phyloP scores from a whole-genome alignment of 768 basidiomycete species.

The Chalciporus sphaerocephalus region DNA sequence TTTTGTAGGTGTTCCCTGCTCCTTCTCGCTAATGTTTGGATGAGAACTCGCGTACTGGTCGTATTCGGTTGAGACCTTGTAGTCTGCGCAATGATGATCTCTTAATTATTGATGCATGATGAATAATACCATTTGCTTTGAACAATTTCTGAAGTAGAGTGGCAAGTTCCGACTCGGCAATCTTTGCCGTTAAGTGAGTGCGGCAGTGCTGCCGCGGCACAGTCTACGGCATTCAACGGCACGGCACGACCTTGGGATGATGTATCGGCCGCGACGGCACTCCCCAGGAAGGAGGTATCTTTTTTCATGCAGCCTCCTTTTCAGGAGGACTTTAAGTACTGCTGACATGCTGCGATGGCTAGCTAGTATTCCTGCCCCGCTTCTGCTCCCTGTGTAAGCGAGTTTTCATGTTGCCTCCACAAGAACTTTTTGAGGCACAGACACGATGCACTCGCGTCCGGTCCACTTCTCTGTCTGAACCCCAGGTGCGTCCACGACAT shows the following conservation, averaged over 20 bases:
- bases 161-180: too few relatives aligned
- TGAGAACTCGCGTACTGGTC: not conserved
- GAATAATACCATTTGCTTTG: too few relatives aligned
- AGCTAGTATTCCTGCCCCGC: not conserved
- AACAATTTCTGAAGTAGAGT: too few relatives aligned
- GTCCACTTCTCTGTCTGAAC: not conserved
- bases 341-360: slow-evolving; percentile 2
- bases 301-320: slow-evolving; percentile 1
- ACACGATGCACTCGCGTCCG: not conserved
- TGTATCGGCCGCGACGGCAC: too few relatives aligned
- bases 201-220: too few relatives aligned
- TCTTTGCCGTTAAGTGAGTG: too few relatives aligned
- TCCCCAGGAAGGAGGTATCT: too few relatives aligned
- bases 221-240: too few relatives aligned
- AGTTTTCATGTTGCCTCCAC: slow-evolving; percentile 5
- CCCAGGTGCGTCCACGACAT: slow-evolving; percentile 2
- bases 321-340: slow-evolving; percentile 15
- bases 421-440: not conserved
- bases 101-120: too few relatives aligned
- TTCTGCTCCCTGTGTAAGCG: not conserved
- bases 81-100: too few relatives aligned
- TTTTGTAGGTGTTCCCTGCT: not conserved
- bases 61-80: not conserved
- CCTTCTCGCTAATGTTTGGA: not conserved
- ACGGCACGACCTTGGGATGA: too few relatives aligned